Evolutionary conservation across 306 rosid species (phyloP).

Genomic region (Biancaea sappan): DNA sequence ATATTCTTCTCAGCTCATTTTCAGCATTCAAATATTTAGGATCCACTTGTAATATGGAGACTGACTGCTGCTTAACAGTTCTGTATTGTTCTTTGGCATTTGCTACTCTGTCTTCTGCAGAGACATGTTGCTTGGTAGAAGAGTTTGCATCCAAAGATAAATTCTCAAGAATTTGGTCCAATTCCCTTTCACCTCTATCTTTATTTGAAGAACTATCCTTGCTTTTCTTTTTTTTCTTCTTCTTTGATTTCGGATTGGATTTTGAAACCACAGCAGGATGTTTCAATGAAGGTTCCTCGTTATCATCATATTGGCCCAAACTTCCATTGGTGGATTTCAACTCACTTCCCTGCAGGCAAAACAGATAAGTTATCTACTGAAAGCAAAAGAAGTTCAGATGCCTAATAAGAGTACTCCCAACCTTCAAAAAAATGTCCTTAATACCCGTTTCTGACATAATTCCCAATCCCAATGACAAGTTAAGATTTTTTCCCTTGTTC

Average conservation of each 20-base stretch:
- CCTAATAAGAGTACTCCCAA: conserved; percentile 13
- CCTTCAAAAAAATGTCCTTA: not conserved
- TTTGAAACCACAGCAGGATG: conserved; percentile 36
- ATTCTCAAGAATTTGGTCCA: conserved; percentile 65
- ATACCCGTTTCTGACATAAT: conserved; percentile 2
- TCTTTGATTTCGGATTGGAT: conserved; percentile 67
- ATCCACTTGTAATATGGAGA: conserved; percentile 66
- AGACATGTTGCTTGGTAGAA: conserved; percentile 29
- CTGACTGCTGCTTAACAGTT: conserved; percentile 42
- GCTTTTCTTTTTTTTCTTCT: conserved; percentile 85
- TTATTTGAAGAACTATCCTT: conserved; percentile 57
- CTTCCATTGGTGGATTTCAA: conserved; percentile 29
- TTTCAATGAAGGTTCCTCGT: conserved; percentile 39
- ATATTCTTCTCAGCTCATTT: conserved; percentile 84
- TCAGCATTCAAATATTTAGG: conserved; percentile 88
- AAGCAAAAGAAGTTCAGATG: not conserved
- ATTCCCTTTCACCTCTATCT: conserved; percentile 46
- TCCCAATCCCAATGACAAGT: not conserved
- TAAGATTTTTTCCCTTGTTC: conserved; percentile 11
- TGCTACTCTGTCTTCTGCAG: conserved; percentile 37
- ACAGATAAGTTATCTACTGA: not conserved
- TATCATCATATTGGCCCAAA: conserved; percentile 23
- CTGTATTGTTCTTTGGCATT: conserved; percentile 36
- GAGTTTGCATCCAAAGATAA: conserved; percentile 48
- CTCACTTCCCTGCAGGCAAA: conserved; percentile 55